Evolutionary conservation across 176 grass and related monocot species (phyloP).

Genomic region (Oryza meridionalis): DNA sequence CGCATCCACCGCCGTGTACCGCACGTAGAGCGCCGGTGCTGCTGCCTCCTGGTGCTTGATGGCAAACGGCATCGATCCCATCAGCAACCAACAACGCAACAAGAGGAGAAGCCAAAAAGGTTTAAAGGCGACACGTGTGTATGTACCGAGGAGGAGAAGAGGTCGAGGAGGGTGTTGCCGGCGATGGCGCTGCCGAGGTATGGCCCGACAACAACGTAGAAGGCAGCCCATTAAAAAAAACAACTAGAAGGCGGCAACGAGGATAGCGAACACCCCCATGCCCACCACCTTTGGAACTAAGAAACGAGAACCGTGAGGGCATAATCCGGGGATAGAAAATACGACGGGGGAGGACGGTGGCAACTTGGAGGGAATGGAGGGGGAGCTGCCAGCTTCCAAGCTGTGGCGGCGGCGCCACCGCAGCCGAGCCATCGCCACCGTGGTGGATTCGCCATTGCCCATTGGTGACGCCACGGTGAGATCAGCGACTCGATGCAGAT

Average conservation of each 20-base stretch:
- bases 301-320: no score
- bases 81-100: background rate
- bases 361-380: conserved; percentile 87
- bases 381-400: conserved; percentile 62
- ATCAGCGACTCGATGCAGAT: conserved; percentile 12
- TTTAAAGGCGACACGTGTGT: no score
- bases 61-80: background rate
- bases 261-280: conserved; percentile 59
- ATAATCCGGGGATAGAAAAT: no score
- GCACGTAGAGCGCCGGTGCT: conserved; percentile 59
- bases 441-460: conserved; percentile 8
- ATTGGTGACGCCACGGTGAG: background rate
- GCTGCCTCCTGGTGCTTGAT: conserved; percentile 43
- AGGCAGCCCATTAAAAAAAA: conserved; percentile 22
- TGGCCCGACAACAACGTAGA: conserved; percentile 37
- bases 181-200: conserved; percentile 62
- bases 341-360: background rate
- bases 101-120: background rate
- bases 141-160: conserved; percentile 75
- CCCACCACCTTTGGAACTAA: conserved; percentile 40
- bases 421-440: conserved; percentile 11
- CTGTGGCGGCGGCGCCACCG: conserved; percentile 65
- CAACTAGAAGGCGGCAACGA: conserved; percentile 74
- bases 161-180: conserved; percentile 55
- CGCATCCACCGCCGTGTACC: conserved; percentile 79